Conservation (phyloP, 192 early-diverging fungal genomes). For the Borealophlyctis nickersoniae region DNA sequence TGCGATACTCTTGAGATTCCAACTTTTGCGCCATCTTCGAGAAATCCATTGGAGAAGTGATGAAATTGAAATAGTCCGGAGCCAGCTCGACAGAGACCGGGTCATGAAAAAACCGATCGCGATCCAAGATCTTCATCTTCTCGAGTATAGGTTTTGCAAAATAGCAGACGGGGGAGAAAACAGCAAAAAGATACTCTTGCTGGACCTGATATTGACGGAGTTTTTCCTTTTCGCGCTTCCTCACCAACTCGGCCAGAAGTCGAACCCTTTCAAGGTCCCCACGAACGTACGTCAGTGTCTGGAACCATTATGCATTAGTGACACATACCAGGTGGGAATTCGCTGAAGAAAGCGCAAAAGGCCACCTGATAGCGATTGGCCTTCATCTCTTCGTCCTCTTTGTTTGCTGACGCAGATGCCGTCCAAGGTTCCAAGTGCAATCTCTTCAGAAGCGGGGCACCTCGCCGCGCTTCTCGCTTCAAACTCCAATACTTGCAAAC, state of each 20-base stretch:
- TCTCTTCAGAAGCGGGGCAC: slow-evolving; percentile 91
- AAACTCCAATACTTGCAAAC: slow-evolving; percentile 94
- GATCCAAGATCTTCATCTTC: slow-evolving; percentile 68
- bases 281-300: slow-evolving; percentile 39
- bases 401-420: slow-evolving; percentile 45
- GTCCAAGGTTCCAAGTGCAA: slow-evolving; percentile 96
- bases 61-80: slow-evolving; percentile 72
- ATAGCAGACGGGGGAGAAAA: slow-evolving; percentile 69
- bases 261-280: slow-evolving; percentile 87
- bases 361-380: slow-evolving; percentile 60
- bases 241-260: slow-evolving; percentile 75
- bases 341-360: neutral
- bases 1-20: slow-evolving; percentile 49
- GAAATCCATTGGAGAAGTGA: slow-evolving; percentile 78
- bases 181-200: slow-evolving; percentile 61
- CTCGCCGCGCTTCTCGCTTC: slow-evolving; percentile 84
- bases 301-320: slow-evolving; percentile 13
- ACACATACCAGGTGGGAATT: neutral
- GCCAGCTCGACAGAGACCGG: slow-evolving; percentile 67
- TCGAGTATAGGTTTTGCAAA: slow-evolving; percentile 63
- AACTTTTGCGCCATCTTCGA: slow-evolving; percentile 60
- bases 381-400: slow-evolving; percentile 75
- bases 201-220: slow-evolving; percentile 48
- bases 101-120: slow-evolving; percentile 60
- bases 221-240: slow-evolving; percentile 49